These are phyloP conservation scores for Phialemoniopsis sp. DNA, from an alignment of 2,329 filamentous ascomycete species.

Conservation along the genomic window DNA sequence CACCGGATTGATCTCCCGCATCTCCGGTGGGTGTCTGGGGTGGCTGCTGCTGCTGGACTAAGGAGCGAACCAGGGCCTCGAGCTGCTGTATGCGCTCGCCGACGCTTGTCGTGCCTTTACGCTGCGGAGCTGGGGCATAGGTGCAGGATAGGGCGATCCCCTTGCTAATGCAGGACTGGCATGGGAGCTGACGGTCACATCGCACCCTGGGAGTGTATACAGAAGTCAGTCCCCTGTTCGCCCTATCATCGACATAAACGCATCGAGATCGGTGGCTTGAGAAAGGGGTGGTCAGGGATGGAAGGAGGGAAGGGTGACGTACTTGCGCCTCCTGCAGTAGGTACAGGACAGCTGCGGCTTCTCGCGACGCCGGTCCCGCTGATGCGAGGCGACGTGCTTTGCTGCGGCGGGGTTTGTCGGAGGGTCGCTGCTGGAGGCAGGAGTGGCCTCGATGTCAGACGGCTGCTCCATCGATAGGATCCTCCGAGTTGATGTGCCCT, in stretches of 20 bases:
- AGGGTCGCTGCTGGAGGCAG: not conserved
- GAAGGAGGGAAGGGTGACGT: conserved; percentile 7
- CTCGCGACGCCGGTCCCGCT: conserved; percentile 16
- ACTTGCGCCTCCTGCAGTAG: conserved; percentile 22
- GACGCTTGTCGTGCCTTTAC: conserved; percentile 1
- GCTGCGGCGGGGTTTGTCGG: not conserved
- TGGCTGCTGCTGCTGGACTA: conserved; percentile 15
- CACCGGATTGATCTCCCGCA: not conserved
- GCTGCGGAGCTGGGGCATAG: conserved; percentile 7
- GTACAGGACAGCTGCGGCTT: conserved; percentile 24
- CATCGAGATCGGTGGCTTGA: no score
- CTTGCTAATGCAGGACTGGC: conserved; percentile 13
- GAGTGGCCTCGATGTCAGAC: no score
- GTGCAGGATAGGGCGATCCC: conserved; percentile 10
- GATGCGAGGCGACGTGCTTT: not conserved
- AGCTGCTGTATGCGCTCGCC: conserved; percentile 20
- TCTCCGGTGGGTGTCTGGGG: not conserved
- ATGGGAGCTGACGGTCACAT: conserved; percentile 18
- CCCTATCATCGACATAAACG: no score
- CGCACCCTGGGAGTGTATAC: conserved; percentile 9
- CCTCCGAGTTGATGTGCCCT: no score
- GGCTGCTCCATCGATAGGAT: not conserved
- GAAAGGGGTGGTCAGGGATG: no score
- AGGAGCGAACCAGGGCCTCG: conserved; percentile 19
- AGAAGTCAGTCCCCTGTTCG: no score